Conservation (phyloP, 176 grass and related monocot genomes). For the Oryza glumipatula region DNA sequence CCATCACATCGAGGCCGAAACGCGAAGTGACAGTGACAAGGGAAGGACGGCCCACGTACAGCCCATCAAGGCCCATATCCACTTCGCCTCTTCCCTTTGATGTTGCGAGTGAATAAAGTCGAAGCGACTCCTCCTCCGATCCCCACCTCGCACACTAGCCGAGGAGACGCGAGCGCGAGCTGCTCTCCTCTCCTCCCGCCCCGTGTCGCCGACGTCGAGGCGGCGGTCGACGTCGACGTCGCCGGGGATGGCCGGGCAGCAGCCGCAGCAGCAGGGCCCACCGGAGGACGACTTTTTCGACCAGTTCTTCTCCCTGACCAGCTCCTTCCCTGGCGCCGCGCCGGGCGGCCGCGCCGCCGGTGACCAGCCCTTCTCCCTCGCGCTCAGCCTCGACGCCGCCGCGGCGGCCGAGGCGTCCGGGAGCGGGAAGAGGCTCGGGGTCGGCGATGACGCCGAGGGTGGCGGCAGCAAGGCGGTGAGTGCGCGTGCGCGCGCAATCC, state of each 20-base stretch:
- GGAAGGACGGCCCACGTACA: background rate
- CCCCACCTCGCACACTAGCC: slow-evolving; percentile 27
- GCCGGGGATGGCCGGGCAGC: slow-evolving; percentile 58
- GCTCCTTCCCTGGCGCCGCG: slow-evolving; percentile 37
- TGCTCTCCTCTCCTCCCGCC: background rate
- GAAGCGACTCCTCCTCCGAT: slow-evolving; percentile 14
- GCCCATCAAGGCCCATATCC: background rate
- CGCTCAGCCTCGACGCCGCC: slow-evolving; percentile 75
- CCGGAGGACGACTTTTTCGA: slow-evolving; percentile 92
- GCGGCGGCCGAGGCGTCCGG: slow-evolving; percentile 57
- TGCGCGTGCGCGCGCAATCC: slow-evolving; percentile 42
- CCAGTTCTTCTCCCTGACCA: slow-evolving; percentile 78
- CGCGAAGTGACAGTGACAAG: background rate
- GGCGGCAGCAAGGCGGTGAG: slow-evolving; percentile 55
- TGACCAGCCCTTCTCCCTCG: slow-evolving; percentile 71
- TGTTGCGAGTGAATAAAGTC: slow-evolving; percentile 35
- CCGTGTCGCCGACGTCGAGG: slow-evolving; percentile 9
- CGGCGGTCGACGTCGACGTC: background rate
- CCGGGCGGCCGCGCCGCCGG: slow-evolving; percentile 46
- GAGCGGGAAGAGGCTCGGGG: slow-evolving; percentile 58
- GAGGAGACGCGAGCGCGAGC: background rate
- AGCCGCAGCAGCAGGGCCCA: slow-evolving; percentile 30
- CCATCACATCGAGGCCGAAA: too few species aligned
- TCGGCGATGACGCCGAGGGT: slow-evolving; percentile 56
- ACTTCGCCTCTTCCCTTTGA: background rate